Conservation (phyloP, 257 asterid genomes). For the Hygrophila difformis region DNA sequence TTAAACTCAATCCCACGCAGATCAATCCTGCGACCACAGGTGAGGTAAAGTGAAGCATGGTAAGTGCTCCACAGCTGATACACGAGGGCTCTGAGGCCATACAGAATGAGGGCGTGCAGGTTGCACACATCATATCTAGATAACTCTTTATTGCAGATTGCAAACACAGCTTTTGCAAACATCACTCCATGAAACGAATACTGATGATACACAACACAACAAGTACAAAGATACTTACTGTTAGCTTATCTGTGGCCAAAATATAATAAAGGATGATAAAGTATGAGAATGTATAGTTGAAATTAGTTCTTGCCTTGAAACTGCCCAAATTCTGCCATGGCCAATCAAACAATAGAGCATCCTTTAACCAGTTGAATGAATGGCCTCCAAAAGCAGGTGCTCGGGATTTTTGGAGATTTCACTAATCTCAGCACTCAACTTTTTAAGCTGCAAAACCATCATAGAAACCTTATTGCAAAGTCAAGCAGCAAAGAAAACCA, state of each 20-base stretch:
- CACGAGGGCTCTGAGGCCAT: slow-evolving; percentile 32
- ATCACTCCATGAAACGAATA: slow-evolving; percentile 46
- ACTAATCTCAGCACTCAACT: no score
- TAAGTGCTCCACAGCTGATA: slow-evolving; percentile 48
- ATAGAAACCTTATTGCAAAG: no score
- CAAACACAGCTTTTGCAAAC: slow-evolving; percentile 44
- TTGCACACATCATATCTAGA: slow-evolving; percentile 34
- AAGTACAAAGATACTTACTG: slow-evolving; percentile 1
- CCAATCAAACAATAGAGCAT: slow-evolving; percentile 56
- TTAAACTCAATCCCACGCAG: slow-evolving; percentile 56
- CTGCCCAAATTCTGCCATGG: slow-evolving; percentile 71
- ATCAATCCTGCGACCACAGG: slow-evolving; percentile 49
- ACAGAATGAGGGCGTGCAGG: slow-evolving; percentile 45
- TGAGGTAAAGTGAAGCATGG: slow-evolving; percentile 54
- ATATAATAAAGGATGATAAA: background rate
- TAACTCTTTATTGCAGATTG: slow-evolving; percentile 38
- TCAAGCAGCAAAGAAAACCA: no score
- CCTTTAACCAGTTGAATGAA: no score
- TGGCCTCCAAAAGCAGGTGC: no score
- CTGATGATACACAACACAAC: no score
- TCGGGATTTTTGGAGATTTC: no score
- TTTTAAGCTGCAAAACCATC: no score
- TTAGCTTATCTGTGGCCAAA: background rate
- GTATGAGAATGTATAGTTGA: background rate
- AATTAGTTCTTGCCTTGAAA: slow-evolving; percentile 34